Conservation (phyloP, 1,284 basidiomycete species). For the Ustilago curta region DNA sequence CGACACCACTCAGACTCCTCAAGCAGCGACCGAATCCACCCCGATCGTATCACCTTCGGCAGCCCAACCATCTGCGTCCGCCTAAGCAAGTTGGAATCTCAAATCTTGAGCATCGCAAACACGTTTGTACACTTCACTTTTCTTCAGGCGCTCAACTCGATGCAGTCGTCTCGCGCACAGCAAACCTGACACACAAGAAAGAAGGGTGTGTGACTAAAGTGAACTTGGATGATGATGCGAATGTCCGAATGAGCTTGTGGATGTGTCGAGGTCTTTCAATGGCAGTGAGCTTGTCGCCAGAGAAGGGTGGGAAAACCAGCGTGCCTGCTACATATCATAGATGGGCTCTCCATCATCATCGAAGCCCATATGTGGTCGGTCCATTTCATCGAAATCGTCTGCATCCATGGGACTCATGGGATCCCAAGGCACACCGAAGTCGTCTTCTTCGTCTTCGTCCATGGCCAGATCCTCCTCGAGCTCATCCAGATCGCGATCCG, state of each 20-base stretch:
- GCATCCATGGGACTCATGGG: no score
- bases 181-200: neutral
- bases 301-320: no score
- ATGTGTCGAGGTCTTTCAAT: neutral
- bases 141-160: neutral
- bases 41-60: constrained; percentile 1
- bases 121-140: constrained; percentile 7
- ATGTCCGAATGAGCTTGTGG: neutral
- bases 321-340: no score
- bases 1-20: neutral
- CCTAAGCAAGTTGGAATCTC: neutral
- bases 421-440: neutral
- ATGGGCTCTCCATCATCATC: neutral
- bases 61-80: constrained; percentile 10
- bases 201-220: neutral
- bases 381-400: neutral
- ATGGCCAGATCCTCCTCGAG: constrained; percentile 21
- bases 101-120: neutral
- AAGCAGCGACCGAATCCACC: neutral
- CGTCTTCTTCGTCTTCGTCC: constrained; percentile 9
- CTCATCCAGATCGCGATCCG: constrained; percentile 12
- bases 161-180: neutral
- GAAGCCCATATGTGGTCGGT: neutral
- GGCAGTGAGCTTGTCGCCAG: no score
- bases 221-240: neutral